A percentile compares a stretch with the other conserved stretches of the same genome.
These are phyloP conservation scores for Auricularia auricula-judae DNA, from an alignment of 768 basidiomycete species.

Conservation along the genomic window DNA sequence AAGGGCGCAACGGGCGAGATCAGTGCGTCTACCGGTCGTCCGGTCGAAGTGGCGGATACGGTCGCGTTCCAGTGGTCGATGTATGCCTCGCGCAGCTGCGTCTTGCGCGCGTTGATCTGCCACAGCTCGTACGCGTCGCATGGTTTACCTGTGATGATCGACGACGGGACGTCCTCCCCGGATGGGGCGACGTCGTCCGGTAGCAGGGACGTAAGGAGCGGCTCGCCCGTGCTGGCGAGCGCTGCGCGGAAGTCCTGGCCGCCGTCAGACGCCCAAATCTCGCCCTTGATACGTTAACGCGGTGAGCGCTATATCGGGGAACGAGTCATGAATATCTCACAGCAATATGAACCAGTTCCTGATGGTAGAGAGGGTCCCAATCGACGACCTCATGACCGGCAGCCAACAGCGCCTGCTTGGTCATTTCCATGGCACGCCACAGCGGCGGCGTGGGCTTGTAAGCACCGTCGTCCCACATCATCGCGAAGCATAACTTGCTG, in stretches of 20 bases:
- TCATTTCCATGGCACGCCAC: slow-evolving; percentile 42
- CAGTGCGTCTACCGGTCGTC: slow-evolving; percentile 66
- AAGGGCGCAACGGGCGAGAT: slow-evolving; percentile 53
- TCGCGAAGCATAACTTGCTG: slow-evolving; percentile 39
- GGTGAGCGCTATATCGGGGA: not conserved
- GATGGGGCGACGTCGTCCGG: slow-evolving; percentile 17
- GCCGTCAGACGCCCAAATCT: slow-evolving; percentile 37
- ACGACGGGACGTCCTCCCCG: not conserved
- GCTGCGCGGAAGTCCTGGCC: slow-evolving; percentile 34
- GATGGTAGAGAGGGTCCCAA: not conserved
- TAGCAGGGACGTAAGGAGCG: slow-evolving; percentile 38
- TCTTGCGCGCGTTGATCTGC: slow-evolving; percentile 47
- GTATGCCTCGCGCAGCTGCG: slow-evolving; percentile 42
- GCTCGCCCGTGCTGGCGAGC: slow-evolving; percentile 38
- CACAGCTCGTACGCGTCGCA: slow-evolving; percentile 52
- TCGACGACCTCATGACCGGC: slow-evolving; percentile 38
- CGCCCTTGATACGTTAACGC: slow-evolving; percentile 15
- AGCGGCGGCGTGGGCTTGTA: slow-evolving; percentile 56
- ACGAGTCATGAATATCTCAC: not conserved
- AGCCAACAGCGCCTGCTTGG: slow-evolving; percentile 42
- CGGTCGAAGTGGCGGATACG: slow-evolving; percentile 41
- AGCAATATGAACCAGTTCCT: not conserved
- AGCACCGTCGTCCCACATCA: slow-evolving; percentile 60
- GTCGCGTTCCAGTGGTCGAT: slow-evolving; percentile 55
- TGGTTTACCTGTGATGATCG: slow-evolving; percentile 10